Evolutionary conservation across 2,329 filamentous ascomycete genomes (phyloP).

Genomic region (Hypoxylon sp.): DNA sequence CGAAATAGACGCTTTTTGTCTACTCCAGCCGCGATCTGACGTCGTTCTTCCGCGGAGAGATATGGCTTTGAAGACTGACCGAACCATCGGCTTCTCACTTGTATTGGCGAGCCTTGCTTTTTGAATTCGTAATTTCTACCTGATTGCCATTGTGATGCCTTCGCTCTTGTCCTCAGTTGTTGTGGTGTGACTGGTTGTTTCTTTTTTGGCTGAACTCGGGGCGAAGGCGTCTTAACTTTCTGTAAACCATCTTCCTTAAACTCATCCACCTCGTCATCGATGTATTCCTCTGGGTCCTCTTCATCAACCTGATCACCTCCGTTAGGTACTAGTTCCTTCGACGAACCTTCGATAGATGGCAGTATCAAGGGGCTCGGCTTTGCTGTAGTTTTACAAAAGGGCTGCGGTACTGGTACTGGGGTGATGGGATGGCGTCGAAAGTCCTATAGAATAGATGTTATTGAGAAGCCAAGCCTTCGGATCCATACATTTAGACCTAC

Average conservation of each 20-base stretch:
- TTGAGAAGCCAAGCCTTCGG: not conserved
- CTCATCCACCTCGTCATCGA: constrained; percentile 5
- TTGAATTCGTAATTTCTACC: constrained; percentile 44
- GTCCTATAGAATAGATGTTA: constrained; percentile 41
- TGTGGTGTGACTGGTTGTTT: constrained; percentile 40
- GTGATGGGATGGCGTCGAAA: constrained; percentile 35
- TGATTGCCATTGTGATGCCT: constrained; percentile 51
- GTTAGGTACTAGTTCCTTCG: constrained; percentile 1
- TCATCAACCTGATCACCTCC: constrained; percentile 5
- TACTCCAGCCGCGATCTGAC: constrained; percentile 40
- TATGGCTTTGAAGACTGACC: constrained; percentile 49
- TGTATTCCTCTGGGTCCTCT: constrained; percentile 1
- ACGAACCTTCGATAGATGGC: constrained; percentile 46
- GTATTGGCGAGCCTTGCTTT: constrained; percentile 32
- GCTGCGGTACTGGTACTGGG: constrained; percentile 1
- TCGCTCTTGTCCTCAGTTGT: constrained; percentile 46
- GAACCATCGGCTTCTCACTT: constrained; percentile 42
- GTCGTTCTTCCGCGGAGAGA: constrained; percentile 39
- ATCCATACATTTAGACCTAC: constrained; percentile 37
- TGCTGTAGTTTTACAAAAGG: not conserved
- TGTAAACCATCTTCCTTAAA: constrained; percentile 6
- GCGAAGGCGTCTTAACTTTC: constrained; percentile 13
- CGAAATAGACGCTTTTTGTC: constrained; percentile 25
- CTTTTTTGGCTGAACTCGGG: constrained; percentile 29
- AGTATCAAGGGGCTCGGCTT: constrained; percentile 28